Evolutionary conservation across 371 early-diverging fungal genomes (phyloP).

Genomic region (Quaeritorhiza haematococci): DNA sequence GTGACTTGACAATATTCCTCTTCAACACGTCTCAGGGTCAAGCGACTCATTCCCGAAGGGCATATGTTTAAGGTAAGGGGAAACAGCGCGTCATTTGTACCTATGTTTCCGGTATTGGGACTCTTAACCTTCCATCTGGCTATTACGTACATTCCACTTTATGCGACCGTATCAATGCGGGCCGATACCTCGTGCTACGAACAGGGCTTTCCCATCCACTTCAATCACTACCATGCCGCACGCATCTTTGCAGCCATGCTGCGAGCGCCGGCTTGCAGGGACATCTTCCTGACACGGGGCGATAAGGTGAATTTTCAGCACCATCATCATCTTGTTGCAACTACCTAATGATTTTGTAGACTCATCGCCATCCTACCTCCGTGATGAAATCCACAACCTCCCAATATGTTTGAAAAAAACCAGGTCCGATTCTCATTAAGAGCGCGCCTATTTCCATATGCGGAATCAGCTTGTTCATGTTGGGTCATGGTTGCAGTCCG

Average conservation of each 20-base stretch:
- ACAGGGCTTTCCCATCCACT: conserved; percentile 30
- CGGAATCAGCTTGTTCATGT: conserved; percentile 21
- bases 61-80: conserved; percentile 36
- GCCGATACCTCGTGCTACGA: no score
- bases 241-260: conserved; percentile 19
- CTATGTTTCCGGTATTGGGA: no score
- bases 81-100: no score
- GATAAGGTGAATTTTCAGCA: no score
- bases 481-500: conserved; percentile 36
- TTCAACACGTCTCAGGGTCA: conserved; percentile 26
- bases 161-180: no score
- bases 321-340: no score
- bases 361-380: no score
- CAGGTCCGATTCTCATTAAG: conserved; percentile 23
- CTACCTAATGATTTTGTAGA: no score
- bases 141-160: no score
- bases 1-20: not conserved
- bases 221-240: conserved; percentile 21
- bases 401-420: no score
- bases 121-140: no score
- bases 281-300: conserved; percentile 22
- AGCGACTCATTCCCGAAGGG: conserved; percentile 31
- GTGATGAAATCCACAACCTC: no score
- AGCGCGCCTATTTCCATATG: conserved; percentile 21
- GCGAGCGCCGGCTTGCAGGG: conserved; percentile 14